Conservation (phyloP, 805 yeast species). For the Scheffersomyces coipomensis region DNA sequence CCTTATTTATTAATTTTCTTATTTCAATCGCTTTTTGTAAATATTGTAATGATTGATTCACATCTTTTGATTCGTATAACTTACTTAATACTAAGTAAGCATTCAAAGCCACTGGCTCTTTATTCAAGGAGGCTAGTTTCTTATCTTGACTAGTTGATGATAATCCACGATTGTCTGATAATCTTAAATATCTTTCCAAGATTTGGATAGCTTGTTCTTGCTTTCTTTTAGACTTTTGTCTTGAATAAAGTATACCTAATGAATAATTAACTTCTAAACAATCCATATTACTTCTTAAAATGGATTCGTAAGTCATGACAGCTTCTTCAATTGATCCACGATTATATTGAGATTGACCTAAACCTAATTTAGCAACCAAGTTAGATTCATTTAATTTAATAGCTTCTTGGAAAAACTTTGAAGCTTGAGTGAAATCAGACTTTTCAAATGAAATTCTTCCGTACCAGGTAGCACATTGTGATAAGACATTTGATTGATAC, state of each 20-base stretch:
- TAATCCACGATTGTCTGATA: slow-evolving; percentile 51
- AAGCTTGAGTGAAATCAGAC: slow-evolving; percentile 66
- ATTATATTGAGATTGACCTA: slow-evolving; percentile 79
- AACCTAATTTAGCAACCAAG: slow-evolving; percentile 71
- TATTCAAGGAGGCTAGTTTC: slow-evolving; percentile 20
- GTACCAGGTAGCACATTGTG: slow-evolving; percentile 65
- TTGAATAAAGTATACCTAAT: slow-evolving; percentile 72
- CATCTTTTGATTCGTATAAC: slow-evolving; percentile 65
- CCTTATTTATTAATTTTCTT: slow-evolving; percentile 39
- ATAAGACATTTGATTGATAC: slow-evolving; percentile 29
- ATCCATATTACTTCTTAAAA: slow-evolving; percentile 64
- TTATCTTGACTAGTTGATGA: slow-evolving; percentile 19
- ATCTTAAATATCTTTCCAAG: slow-evolving; percentile 68
- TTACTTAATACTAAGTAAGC: slow-evolving; percentile 70
- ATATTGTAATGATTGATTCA: slow-evolving; percentile 64
- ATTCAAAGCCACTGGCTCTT: slow-evolving; percentile 59
- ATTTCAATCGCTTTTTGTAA: slow-evolving; percentile 61
- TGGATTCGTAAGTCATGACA: slow-evolving; percentile 74
- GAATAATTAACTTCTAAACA: slow-evolving; percentile 73
- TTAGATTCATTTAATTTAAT: slow-evolving; percentile 63
- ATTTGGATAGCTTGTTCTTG: slow-evolving; percentile 56
- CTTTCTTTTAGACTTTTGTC: slow-evolving; percentile 34
- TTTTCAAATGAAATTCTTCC: slow-evolving; percentile 71
- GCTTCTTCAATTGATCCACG: slow-evolving; percentile 82
- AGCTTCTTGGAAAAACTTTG: slow-evolving; percentile 70